These are phyloP conservation scores for Pyrus pyrifolia DNA, from an alignment of 306 rosid species.

Conservation along the genomic window DNA sequence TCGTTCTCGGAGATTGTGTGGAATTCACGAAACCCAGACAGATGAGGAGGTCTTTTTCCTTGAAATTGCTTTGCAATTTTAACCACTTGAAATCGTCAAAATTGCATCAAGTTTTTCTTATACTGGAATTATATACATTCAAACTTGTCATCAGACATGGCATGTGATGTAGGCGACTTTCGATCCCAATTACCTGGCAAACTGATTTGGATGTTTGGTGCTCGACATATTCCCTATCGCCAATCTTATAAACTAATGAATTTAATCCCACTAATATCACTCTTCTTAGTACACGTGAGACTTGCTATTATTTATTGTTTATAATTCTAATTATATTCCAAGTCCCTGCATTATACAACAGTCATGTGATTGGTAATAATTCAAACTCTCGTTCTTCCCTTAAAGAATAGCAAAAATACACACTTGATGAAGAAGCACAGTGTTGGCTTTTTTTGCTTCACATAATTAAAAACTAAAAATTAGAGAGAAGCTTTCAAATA, in stretches of 20 bases:
- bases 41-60: not conserved
- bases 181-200: conserved; percentile 32
- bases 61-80: not conserved
- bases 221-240: conserved; percentile 20
- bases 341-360: not conserved
- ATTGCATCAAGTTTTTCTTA: not conserved
- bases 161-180: conserved; percentile 44
- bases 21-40: not conserved
- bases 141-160: conserved; percentile 8
- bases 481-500: not conserved
- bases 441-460: not conserved
- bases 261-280: not conserved
- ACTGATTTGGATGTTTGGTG: conserved; percentile 14
- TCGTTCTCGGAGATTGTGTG: not conserved
- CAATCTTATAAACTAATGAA: not conserved
- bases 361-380: not conserved
- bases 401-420: not conserved
- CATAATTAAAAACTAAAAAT: not conserved
- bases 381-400: not conserved
- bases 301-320: not conserved
- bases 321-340: not conserved
- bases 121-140: not conserved
- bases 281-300: conserved; percentile 42
- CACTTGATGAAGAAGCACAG: not conserved
- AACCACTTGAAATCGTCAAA: not conserved